Evolutionary conservation across 495 filamentous ascomycete genomes (phyloP).

Genomic region (Acidomyces sp.): DNA sequence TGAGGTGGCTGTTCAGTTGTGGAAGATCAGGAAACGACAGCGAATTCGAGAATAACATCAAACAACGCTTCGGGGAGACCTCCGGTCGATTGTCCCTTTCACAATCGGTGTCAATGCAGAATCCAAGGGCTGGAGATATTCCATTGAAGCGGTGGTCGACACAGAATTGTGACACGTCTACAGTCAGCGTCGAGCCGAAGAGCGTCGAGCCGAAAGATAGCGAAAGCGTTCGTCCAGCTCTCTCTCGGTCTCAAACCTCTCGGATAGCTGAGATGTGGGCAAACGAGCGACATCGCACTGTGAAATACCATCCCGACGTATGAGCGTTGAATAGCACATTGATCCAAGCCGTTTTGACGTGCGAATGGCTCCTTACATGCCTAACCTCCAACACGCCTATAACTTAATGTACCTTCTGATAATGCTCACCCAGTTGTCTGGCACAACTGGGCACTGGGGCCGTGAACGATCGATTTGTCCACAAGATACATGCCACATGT

Average conservation of each 20-base stretch:
- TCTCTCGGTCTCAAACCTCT: background rate
- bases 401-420: no score
- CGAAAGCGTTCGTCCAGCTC: background rate
- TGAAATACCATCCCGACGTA: no score
- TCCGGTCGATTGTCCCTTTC: background rate
- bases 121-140: conserved; percentile 2
- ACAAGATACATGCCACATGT: no score
- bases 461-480: no score
- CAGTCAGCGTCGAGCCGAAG: background rate
- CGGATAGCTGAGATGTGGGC: background rate
- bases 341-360: no score
- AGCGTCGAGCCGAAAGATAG: background rate
- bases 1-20: conserved; percentile 4
- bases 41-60: background rate
- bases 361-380: no score
- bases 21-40: no score
- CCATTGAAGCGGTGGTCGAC: conserved; percentile 2
- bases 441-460: no score
- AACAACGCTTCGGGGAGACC: background rate
- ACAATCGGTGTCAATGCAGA: conserved; percentile 1
- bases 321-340: no score
- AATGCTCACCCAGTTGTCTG: no score
- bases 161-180: background rate
- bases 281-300: no score
- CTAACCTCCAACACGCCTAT: no score